These are phyloP conservation scores for Cyclostephanos invisitatus DNA, from an alignment of 108 stramenopile species.

Conservation along the genomic window DNA sequence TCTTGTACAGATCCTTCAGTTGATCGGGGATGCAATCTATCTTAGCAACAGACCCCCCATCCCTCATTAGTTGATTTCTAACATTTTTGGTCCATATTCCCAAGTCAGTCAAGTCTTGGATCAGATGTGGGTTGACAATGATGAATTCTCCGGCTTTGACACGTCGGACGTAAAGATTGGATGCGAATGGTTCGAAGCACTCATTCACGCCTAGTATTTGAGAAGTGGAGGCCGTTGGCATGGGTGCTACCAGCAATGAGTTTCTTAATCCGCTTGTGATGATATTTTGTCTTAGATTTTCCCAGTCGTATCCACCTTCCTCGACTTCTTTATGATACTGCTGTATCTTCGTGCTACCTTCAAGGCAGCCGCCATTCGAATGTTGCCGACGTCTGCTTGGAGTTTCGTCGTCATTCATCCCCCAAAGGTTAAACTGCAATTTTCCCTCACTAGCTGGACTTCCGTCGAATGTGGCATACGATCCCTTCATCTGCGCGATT, in stretches of 20 bases:
- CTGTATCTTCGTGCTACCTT: constrained; percentile 16
- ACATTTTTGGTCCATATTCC: constrained; percentile 93
- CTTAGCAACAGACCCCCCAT: constrained; percentile 88
- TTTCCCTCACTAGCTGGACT: constrained; percentile 91
- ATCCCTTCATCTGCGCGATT: constrained; percentile 82
- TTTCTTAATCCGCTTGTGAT: constrained; percentile 84
- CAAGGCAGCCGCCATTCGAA: neutral
- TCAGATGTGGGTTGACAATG: constrained; percentile 94
- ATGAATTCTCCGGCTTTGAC: constrained; percentile 98
- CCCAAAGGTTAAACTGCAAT: constrained; percentile 95
- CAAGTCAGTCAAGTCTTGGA: constrained; percentile 91
- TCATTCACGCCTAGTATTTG: constrained; percentile 98
- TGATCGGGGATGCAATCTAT: constrained; percentile 76
- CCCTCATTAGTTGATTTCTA: constrained; percentile 93
- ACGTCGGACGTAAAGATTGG: constrained; percentile 94
- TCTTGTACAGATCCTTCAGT: constrained; percentile 95
- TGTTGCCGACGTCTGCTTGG: constrained; percentile 52
- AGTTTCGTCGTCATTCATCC: constrained; percentile 57
- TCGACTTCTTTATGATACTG: constrained; percentile 36
- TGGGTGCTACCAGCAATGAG: constrained; percentile 95
- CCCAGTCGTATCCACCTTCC: constrained; percentile 87
- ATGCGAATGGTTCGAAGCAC: constrained; percentile 96
- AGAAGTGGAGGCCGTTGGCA: constrained; percentile 98
- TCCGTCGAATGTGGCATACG: constrained; percentile 88
- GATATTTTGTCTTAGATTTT: constrained; percentile 71